Percentiles rank a stretch among this genome's conserved stretches.
phyloP scores from a whole-genome alignment of 179 eudicot species.

The Actinidia chinensis region DNA sequence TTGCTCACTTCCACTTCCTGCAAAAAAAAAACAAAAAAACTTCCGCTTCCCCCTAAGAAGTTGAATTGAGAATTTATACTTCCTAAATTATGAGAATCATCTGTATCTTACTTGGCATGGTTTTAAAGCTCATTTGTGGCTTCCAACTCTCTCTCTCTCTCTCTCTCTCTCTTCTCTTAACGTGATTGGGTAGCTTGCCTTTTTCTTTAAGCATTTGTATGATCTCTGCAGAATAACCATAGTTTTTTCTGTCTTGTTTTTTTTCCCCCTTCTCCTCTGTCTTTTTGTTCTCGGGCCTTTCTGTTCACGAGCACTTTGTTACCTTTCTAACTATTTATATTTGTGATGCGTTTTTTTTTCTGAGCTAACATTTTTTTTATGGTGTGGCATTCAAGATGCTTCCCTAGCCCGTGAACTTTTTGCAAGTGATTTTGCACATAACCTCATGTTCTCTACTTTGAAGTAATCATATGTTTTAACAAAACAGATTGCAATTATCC shows the following conservation, averaged over 20 bases:
- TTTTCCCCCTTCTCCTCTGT: too few relatives aligned
- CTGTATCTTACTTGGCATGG: too few relatives aligned
- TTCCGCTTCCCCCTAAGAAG: too few relatives aligned
- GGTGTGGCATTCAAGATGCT: constrained; percentile 52
- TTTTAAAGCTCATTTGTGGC: too few relatives aligned
- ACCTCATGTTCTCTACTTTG: constrained; percentile 98
- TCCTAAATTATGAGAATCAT: too few relatives aligned
- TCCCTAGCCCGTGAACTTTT: constrained; percentile 73
- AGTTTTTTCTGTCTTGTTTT: not conserved
- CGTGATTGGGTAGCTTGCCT: not conserved
- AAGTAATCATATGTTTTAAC: constrained; percentile 50
- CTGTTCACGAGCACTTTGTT: not conserved
- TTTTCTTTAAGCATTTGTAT: not conserved
- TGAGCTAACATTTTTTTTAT: constrained; percentile 4
- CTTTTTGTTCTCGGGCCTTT: not conserved
- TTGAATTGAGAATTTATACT: constrained; percentile 2
- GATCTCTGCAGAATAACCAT: not conserved
- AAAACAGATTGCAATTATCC: not conserved
- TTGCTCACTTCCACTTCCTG: not conserved
- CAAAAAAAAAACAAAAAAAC: too few relatives aligned
- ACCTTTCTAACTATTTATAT: not conserved
- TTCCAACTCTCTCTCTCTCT: too few relatives aligned
- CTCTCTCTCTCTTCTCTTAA: too few relatives aligned
- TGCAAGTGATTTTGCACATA: constrained; percentile 77
- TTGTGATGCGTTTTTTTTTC: not conserved